Conservation (phyloP, 441 rosid species). For the Erodium texanum region DNA sequence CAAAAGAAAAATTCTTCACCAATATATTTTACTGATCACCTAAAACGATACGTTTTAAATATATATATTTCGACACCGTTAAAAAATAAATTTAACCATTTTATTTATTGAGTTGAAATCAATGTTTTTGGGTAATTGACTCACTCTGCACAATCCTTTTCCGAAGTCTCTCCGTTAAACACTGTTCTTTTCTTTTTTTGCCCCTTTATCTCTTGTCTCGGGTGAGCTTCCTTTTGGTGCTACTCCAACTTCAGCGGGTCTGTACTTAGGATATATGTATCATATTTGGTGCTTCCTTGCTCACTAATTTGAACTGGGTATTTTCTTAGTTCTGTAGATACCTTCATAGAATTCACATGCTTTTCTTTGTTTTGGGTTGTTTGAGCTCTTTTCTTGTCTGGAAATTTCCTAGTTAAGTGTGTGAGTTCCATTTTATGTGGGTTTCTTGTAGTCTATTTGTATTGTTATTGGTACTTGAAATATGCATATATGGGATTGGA, state of each 20-base stretch:
- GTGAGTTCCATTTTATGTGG: conserved; percentile 15
- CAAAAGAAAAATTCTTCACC: no score
- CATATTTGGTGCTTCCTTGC: conserved; percentile 15
- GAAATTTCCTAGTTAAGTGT: neutral
- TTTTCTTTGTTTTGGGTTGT: neutral
- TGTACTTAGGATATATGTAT: conserved; percentile 11
- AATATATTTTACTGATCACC: no score
- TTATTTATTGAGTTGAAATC: conserved; percentile 59
- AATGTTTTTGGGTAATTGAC: conserved; percentile 50
- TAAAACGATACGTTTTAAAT: no score
- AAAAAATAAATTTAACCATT: no score
- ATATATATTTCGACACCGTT: no score
- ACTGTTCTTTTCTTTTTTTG: conserved; percentile 25
- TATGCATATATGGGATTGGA: conserved; percentile 12
- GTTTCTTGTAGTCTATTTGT: conserved; percentile 16
- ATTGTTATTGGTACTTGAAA: neutral
- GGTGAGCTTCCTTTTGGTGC: conserved; percentile 24
- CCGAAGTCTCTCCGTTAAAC: conserved; percentile 18
- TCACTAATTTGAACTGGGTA: conserved; percentile 5
- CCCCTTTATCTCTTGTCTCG: conserved; percentile 21
- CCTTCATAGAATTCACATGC: neutral
- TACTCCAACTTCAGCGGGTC: conserved; percentile 14
- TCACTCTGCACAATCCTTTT: conserved; percentile 17
- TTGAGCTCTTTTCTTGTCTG: conserved; percentile 16
- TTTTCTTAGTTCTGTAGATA: conserved; percentile 8